Evolutionary conservation across 2,329 filamentous ascomycete genomes (phyloP).

Genomic region (Teratosphaeria epicoccoides): DNA sequence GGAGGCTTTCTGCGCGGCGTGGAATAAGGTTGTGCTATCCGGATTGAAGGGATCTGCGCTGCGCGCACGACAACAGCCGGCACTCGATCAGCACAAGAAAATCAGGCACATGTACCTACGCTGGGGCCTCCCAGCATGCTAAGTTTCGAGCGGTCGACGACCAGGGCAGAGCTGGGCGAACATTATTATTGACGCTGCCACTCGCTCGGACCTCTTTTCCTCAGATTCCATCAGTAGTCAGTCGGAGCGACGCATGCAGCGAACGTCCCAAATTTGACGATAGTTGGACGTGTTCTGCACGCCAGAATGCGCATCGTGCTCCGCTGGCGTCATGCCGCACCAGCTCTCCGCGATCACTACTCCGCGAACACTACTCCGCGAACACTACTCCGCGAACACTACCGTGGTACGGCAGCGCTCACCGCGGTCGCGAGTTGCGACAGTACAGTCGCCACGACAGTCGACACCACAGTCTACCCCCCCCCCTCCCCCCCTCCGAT

Average conservation of each 20-base stretch:
- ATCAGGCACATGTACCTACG: too few relatives aligned
- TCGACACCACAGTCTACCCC: too few relatives aligned
- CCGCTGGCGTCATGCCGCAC: not conserved
- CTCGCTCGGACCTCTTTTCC: not conserved
- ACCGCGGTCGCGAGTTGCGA: too few relatives aligned
- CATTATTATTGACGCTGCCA: not conserved
- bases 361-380: too few relatives aligned
- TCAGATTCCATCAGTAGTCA: not conserved
- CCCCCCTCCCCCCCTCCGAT: too few relatives aligned
- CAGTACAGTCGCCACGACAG: too few relatives aligned
- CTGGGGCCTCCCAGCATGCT: not conserved
- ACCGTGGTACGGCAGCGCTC: not conserved
- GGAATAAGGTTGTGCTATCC: not conserved
- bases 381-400: not conserved
- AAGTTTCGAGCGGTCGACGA: not conserved
- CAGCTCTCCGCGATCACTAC: not conserved
- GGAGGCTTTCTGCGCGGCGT: not conserved
- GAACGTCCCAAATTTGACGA: not conserved
- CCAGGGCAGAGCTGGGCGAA: not conserved
- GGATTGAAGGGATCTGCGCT: not conserved
- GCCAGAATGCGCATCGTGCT: not conserved
- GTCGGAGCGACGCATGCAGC: not conserved
- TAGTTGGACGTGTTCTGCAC: not conserved
- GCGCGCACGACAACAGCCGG: not conserved
- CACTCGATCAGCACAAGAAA: too few relatives aligned